Conservation (phyloP, 306 rosid species). For the Neltuma alba region DNA sequence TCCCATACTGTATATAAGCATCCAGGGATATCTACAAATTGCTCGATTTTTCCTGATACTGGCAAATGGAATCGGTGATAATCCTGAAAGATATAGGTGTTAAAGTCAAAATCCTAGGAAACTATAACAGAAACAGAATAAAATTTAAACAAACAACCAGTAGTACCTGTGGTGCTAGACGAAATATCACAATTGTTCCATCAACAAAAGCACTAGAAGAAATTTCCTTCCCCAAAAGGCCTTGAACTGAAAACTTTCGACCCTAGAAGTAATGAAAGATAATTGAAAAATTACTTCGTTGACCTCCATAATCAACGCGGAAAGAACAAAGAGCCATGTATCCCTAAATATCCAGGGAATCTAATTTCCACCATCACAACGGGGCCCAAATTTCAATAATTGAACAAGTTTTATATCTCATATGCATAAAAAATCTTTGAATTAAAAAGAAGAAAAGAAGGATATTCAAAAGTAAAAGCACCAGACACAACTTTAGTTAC, state of each 20-base stretch:
- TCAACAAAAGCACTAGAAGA: constrained; percentile 65
- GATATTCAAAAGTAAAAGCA: constrained; percentile 12
- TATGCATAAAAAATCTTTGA: background rate
- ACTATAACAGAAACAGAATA: background rate
- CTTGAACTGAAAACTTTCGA: constrained; percentile 86
- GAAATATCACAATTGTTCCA: constrained; percentile 91
- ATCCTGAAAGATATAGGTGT: constrained; percentile 63
- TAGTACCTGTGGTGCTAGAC: constrained; percentile 96
- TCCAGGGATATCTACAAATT: constrained; percentile 78
- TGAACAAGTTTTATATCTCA: background rate
- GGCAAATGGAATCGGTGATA: constrained; percentile 95
- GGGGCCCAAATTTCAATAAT: constrained; percentile 5
- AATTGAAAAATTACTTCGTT: constrained; percentile 21
- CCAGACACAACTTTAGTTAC: constrained; percentile 5
- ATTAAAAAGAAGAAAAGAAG: background rate
- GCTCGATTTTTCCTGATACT: constrained; percentile 79
- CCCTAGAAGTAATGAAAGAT: constrained; percentile 60
- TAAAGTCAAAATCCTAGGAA: constrained; percentile 23
- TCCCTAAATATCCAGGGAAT: constrained; percentile 8
- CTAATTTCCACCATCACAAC: constrained; percentile 15
- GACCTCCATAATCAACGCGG: constrained; percentile 16
- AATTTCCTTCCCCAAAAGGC: constrained; percentile 79
- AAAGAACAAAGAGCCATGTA: constrained; percentile 12
- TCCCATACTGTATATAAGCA: constrained; percentile 85
- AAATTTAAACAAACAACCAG: constrained; percentile 22